These are phyloP conservation scores for Penicillium concentricum DNA, from an alignment of 2,329 filamentous ascomycete species.

Conservation along the genomic window DNA sequence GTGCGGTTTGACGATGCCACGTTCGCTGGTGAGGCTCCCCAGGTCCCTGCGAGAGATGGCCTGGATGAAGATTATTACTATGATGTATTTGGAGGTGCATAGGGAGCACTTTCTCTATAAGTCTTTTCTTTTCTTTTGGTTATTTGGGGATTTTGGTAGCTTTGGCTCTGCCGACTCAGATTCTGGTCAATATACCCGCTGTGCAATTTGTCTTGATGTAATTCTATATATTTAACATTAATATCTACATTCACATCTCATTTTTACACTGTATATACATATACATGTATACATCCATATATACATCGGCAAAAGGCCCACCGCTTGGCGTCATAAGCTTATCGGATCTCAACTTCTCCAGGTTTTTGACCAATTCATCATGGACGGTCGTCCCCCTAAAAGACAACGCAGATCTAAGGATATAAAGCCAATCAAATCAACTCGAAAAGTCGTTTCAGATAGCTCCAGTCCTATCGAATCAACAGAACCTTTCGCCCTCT, in stretches of 20 bases:
- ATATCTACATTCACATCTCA: not conserved
- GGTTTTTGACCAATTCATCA: slow-evolving; percentile 18
- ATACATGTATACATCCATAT: not conserved
- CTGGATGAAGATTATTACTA: slow-evolving; percentile 94
- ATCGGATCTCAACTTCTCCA: slow-evolving; percentile 16
- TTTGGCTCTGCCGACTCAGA: slow-evolving; percentile 1
- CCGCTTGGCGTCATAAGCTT: slow-evolving; percentile 19
- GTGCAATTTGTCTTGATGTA: slow-evolving; percentile 1
- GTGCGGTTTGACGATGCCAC: slow-evolving; percentile 81
- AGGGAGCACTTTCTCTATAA: not conserved
- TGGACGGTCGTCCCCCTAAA: slow-evolving; percentile 39
- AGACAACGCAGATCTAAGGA: slow-evolving; percentile 36
- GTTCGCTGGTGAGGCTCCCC: slow-evolving; percentile 66
- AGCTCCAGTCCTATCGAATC: slow-evolving; percentile 7
- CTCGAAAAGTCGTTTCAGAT: not conserved
- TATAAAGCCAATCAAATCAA: not conserved
- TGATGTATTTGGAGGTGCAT: slow-evolving; percentile 59
- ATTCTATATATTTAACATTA: not conserved
- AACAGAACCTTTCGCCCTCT: slow-evolving; percentile 10
- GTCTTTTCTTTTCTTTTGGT: not conserved
- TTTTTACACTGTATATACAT: not conserved
- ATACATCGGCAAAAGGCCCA: not conserved
- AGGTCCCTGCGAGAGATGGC: slow-evolving; percentile 77
- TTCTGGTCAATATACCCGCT: slow-evolving; percentile 11
- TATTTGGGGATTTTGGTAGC: not conserved